These are phyloP conservation scores for Panaeolus cyanescens DNA, from an alignment of 768 basidiomycete genomes.

Conservation along the genomic window DNA sequence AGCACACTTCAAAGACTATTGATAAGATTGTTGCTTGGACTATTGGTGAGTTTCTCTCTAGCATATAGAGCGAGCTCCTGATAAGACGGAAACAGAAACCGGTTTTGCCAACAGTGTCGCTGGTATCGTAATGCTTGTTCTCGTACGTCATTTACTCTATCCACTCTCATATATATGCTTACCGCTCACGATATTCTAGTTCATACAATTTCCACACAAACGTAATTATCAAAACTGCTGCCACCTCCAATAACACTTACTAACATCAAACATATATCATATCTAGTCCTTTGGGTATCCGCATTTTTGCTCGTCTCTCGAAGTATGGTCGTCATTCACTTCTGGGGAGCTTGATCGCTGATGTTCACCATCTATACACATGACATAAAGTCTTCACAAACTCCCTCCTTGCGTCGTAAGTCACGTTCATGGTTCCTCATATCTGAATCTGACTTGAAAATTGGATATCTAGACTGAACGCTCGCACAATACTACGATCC, in stretches of 20 bases:
- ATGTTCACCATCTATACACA: no score
- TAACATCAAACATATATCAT: not conserved
- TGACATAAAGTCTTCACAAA: slow-evolving; percentile 12
- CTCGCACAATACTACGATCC: slow-evolving; percentile 5
- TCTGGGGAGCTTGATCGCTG: not conserved
- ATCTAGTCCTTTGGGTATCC: slow-evolving; percentile 4
- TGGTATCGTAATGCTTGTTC: slow-evolving; percentile 5
- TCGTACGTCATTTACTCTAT: not conserved
- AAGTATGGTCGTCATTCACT: not conserved
- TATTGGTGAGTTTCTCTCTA: slow-evolving; percentile 5
- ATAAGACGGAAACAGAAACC: slow-evolving; percentile 2
- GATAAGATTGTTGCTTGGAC: slow-evolving; percentile 13
- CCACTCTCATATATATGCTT: no score
- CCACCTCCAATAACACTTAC: not conserved
- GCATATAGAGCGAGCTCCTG: not conserved
- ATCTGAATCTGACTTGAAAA: not conserved
- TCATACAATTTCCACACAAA: slow-evolving; percentile 5
- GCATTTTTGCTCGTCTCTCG: slow-evolving; percentile 4
- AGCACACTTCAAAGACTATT: slow-evolving; percentile 5
- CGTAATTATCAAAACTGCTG: no score
- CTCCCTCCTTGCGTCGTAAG: slow-evolving; percentile 13
- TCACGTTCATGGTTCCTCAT: not conserved
- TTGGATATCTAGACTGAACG: slow-evolving; percentile 7
- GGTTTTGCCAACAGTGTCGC: slow-evolving; percentile 9
- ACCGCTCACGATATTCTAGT: no score